A percentile compares a stretch with the other conserved stretches of the same genome.
Conservation (phyloP, 2,329 filamentous ascomycete genomes). For the Aureobasidium zeae region DNA sequence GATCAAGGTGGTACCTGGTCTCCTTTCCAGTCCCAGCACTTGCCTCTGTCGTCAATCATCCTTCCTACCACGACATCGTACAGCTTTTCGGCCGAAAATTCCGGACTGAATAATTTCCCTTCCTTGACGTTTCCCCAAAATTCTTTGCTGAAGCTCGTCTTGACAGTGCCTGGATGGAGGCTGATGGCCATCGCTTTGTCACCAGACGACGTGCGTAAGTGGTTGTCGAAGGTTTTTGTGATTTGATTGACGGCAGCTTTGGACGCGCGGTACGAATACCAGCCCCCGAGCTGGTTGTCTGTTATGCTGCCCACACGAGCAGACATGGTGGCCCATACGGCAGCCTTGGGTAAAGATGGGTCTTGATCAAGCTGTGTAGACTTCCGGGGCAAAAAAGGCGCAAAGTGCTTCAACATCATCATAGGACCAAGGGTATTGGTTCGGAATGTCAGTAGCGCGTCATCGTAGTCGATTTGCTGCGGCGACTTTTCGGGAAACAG, state of each 20-base stretch:
- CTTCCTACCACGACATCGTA: conserved; percentile 47
- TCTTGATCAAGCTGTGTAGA: conserved; percentile 32
- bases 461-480: conserved; percentile 50
- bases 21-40: conserved; percentile 62
- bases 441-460: conserved; percentile 58
- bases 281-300: conserved; percentile 66
- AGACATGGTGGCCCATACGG: conserved; percentile 65
- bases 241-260: conserved; percentile 67
- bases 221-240: conserved; percentile 61
- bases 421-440: conserved; percentile 68
- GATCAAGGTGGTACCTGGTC: conserved; percentile 54
- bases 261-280: conserved; percentile 71
- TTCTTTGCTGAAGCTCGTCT: conserved; percentile 60
- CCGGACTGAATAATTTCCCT: conserved; percentile 56
- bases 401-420: conserved; percentile 68
- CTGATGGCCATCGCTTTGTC: conserved; percentile 58
- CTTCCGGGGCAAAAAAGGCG: conserved; percentile 56
- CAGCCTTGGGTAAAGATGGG: conserved; percentile 37
- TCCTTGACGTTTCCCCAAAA: conserved; percentile 59
- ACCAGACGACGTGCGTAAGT: conserved; percentile 48
- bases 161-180: conserved; percentile 74
- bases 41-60: conserved; percentile 46
- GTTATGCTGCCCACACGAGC: conserved; percentile 66
- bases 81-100: conserved; percentile 57
- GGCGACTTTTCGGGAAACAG: conserved; percentile 65